Percentiles rank a stretch among this genome's conserved stretches.
phyloP scores from a whole-genome alignment of 192 early-diverging fungal species.

The Jimgerdemannia lactiflua region DNA sequence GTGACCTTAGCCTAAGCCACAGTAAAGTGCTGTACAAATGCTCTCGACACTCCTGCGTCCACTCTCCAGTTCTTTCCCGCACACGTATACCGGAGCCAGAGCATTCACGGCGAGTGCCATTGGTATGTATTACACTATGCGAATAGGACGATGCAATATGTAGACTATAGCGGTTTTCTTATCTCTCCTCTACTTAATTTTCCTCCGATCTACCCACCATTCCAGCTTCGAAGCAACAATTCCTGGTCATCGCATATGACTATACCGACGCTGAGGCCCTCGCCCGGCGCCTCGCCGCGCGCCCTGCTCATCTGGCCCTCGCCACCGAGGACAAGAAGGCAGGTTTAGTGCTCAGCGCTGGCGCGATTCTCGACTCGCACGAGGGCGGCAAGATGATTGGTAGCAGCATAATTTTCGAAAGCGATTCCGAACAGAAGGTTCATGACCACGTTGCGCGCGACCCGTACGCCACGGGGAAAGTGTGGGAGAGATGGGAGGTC shows the following conservation, averaged over 20 bases:
- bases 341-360: constrained; percentile 41
- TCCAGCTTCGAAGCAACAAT: constrained; percentile 20
- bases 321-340: constrained; percentile 20
- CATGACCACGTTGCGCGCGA: constrained; percentile 40
- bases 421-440: constrained; percentile 42
- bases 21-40: not conserved
- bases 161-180: too few relatives aligned
- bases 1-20: too few relatives aligned
- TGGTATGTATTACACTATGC: not conserved
- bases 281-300: constrained; percentile 34
- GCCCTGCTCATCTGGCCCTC: constrained; percentile 40
- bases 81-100: not conserved
- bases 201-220: not conserved
- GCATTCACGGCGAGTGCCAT: not conserved
- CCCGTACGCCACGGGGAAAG: constrained; percentile 47
- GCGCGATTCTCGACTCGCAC: constrained; percentile 51
- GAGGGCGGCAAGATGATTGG: constrained; percentile 51
- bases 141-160: too few relatives aligned
- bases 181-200: not conserved
- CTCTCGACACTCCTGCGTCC: not conserved
- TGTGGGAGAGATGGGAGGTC: constrained; percentile 52
- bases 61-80: not conserved
- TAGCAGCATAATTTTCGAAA: constrained; percentile 47
- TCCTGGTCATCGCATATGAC: constrained; percentile 49
- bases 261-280: constrained; percentile 46